A percentile compares a stretch with the other conserved stretches of the same genome.
phyloP scores from a whole-genome alignment of 176 grass and related monocot genomes.

The Rhipidocladum racemiflorum region DNA sequence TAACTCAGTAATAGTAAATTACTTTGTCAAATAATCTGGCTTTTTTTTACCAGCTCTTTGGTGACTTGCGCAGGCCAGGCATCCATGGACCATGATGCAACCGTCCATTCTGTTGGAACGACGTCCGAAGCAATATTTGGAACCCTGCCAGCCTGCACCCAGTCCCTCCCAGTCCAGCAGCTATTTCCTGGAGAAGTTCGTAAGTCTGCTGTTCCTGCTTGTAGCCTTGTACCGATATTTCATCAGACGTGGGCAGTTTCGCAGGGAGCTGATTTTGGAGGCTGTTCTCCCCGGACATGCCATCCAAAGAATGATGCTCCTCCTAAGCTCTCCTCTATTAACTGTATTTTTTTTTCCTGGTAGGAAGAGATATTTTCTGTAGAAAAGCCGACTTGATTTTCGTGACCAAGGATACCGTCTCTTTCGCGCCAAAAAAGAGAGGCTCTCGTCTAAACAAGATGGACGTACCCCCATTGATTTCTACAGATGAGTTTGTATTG shows the following conservation, averaged over 20 bases:
- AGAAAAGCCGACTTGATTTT: conserved; percentile 43
- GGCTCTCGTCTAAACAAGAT: not conserved
- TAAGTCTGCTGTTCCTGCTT: conserved; percentile 3
- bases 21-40: not conserved
- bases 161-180: not conserved
- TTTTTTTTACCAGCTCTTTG: conserved; percentile 5
- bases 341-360: not conserved
- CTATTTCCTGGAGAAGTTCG: not conserved
- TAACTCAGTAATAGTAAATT: not conserved
- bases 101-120: not conserved
- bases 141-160: conserved; percentile 1
- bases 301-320: conserved; percentile 44
- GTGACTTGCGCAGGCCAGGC: conserved; percentile 32
- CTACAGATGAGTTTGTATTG: not conserved
- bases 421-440: not conserved
- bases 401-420: not conserved
- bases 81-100: conserved; percentile 14
- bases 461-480: not conserved
- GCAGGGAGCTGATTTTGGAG: conserved; percentile 42
- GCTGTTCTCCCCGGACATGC: not conserved
- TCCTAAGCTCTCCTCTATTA: not conserved
- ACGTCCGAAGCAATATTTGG: not conserved
- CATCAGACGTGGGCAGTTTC: not conserved
- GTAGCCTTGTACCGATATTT: no score
- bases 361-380: conserved; percentile 22